Conservation (phyloP, 2,329 filamentous ascomycete species). For the Cercospora sojina region DNA sequence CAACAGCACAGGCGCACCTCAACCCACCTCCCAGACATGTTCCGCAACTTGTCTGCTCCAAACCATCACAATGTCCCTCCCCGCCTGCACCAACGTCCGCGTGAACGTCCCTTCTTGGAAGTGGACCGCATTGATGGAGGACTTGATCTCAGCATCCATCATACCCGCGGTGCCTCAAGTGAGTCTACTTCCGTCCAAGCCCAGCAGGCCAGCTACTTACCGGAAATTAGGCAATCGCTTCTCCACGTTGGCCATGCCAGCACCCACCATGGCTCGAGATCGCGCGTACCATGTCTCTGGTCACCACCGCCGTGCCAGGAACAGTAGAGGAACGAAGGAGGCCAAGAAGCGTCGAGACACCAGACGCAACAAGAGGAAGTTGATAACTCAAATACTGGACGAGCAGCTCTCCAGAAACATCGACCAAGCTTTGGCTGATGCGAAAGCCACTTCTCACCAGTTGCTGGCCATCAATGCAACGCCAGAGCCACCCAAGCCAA, state of each 20-base stretch:
- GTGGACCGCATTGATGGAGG: conserved; percentile 11
- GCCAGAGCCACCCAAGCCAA: conserved; percentile 6
- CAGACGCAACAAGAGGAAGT: conserved; percentile 31
- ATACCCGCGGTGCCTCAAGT: conserved; percentile 26
- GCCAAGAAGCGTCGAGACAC: conserved; percentile 36
- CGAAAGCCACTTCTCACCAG: conserved; percentile 19
- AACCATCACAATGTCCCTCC: conserved; percentile 12
- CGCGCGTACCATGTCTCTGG: conserved; percentile 17
- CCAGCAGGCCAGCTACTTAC: conserved; percentile 5
- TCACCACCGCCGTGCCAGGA: conserved; percentile 28
- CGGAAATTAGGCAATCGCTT: conserved; percentile 32
- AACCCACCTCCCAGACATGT: conserved; percentile 23
- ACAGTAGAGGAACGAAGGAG: conserved; percentile 34
- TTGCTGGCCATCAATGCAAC: conserved; percentile 4
- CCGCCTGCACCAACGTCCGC: conserved; percentile 11
- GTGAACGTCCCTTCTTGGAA: conserved; percentile 17
- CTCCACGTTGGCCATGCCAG: conserved; percentile 25
- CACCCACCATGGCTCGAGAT: conserved; percentile 20
- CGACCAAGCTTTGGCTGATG: conserved; percentile 29
- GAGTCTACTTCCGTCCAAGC: conserved; percentile 3
- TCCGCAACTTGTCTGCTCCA: conserved; percentile 23
- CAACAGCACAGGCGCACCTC: conserved; percentile 16
- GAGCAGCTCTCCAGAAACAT: conserved; percentile 34
- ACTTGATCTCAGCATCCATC: conserved; percentile 35
- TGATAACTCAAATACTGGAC: conserved; percentile 33